These are phyloP conservation scores for Venturia effusa DNA, from an alignment of 2,329 filamentous ascomycete species.

Conservation along the genomic window DNA sequence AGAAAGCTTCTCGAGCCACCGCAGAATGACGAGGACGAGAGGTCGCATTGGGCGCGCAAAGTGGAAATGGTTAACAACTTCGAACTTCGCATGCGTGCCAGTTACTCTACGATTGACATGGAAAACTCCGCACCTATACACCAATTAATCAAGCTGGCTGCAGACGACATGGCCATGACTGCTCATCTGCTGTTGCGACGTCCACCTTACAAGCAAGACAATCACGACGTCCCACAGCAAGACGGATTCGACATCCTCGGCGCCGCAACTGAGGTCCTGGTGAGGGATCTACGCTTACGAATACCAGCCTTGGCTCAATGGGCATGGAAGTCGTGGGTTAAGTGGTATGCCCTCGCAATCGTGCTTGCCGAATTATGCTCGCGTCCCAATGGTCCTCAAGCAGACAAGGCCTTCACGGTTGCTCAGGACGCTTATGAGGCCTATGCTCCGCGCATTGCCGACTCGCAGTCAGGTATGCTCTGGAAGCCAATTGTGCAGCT, in stretches of 20 bases:
- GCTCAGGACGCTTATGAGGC: slow-evolving; percentile 2
- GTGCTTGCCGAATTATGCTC: slow-evolving; percentile 13
- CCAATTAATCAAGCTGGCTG: slow-evolving; percentile 10
- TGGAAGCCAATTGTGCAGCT: slow-evolving; percentile 15
- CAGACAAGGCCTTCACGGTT: not conserved
- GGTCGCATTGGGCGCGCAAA: not conserved
- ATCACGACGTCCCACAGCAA: not conserved
- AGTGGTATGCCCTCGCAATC: slow-evolving; percentile 15
- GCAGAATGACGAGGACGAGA: not conserved
- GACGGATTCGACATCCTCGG: slow-evolving; percentile 3
- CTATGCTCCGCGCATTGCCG: slow-evolving; percentile 13
- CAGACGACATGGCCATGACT: not conserved
- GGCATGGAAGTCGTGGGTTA: slow-evolving; percentile 16
- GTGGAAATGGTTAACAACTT: not conserved
- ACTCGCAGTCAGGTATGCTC: slow-evolving; percentile 13
- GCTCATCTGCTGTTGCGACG: not conserved
- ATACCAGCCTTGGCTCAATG: slow-evolving; percentile 12
- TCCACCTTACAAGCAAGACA: not conserved
- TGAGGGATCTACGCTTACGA: slow-evolving; percentile 3
- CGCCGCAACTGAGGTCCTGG: not conserved
- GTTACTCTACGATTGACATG: not conserved
- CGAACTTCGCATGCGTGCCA: not conserved
- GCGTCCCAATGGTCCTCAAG: not conserved
- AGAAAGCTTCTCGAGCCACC: not conserved
- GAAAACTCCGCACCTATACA: slow-evolving; percentile 10